Base-by-base conservation (phyloP, 2,329 filamentous ascomycete species). In the Didymella glomerata region DNA sequence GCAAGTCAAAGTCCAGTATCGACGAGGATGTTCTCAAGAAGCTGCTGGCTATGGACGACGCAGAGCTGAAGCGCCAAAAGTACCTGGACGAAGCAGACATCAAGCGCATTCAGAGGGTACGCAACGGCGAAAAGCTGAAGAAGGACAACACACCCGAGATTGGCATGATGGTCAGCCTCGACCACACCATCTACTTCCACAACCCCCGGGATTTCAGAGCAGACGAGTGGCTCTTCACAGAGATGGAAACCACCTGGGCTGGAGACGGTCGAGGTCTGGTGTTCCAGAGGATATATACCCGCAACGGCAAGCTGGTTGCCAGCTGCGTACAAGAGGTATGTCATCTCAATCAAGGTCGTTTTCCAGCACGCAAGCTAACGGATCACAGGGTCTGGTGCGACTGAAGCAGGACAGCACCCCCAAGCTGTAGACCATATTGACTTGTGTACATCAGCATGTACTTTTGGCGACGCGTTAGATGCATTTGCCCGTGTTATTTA, bases 141-240 rank as follows among this genome's bases (percentile, higher is more conserved):
- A 83, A 84, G 41, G 76, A 78, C 54, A 77, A 75, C 3, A 79
- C 83, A 41, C 87, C 87, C 4, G 81, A 84, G 70, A 79, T 94
- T 48, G 90, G 90, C n/a, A 95, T 95, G 91, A 88, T 93, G 84
- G 91, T 95, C 50, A 90, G 86, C 66, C 79, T 94, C 50, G 91
- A 95, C 73, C 91, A 95, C 61, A 81, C 80, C 27, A 84, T 85
- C 44, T 84, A 84, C 67, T 85, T 85, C 69, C 83, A 85, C 63
- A 77, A 78, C 48, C 81, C 81, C n/a, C 75, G 78, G 30, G 76
- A 73, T 18, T 84, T 84, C 68, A 72, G 79, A 34, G 82, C 82
- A 34, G 83, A 85, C 55, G 82, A 93, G 77, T 93, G 90, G 90
- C 89, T 93, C 85, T 87, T 92, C 67, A 85, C 84, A 20, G 90